A percentile compares a stretch with the other conserved stretches of the same genome.
Evolutionary conservation across 805 yeast species (phyloP).

Genomic region (Ogataea pignaliae): DNA sequence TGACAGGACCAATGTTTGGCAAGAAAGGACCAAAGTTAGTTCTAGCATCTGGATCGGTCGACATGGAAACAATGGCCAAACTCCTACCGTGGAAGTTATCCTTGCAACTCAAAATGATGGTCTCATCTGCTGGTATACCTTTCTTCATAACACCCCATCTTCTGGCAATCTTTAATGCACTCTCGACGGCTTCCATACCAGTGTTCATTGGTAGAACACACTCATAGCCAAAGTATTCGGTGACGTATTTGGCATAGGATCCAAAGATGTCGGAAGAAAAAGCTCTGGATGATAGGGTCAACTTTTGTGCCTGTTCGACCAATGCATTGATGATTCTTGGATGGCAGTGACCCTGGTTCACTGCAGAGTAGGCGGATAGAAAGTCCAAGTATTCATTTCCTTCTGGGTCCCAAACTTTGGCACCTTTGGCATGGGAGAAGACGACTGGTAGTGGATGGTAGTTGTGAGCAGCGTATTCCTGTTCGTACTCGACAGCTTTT

Average conservation of each 20-base stretch:
- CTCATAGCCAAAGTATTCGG: slow-evolving; percentile 87
- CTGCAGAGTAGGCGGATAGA: slow-evolving; percentile 93
- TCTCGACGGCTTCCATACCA: slow-evolving; percentile 98
- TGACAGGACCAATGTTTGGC: slow-evolving; percentile 74
- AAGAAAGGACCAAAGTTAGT: slow-evolving; percentile 87
- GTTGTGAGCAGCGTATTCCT: slow-evolving; percentile 88
- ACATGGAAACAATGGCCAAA: slow-evolving; percentile 90
- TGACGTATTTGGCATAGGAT: slow-evolving; percentile 76
- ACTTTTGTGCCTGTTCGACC: slow-evolving; percentile 75
- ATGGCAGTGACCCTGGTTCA: slow-evolving; percentile 97
- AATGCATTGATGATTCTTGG: slow-evolving; percentile 86
- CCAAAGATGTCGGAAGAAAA: slow-evolving; percentile 89
- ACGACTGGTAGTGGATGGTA: slow-evolving; percentile 97
- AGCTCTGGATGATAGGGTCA: slow-evolving; percentile 89
- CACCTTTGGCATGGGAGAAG: slow-evolving; percentile 80
- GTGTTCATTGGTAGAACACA: slow-evolving; percentile 97
- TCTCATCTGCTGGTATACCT: slow-evolving; percentile 77
- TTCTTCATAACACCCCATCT: slow-evolving; percentile 94
- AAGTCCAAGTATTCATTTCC: slow-evolving; percentile 92
- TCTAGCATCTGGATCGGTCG: slow-evolving; percentile 92
- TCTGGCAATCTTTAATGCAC: slow-evolving; percentile 89
- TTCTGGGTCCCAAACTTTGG: slow-evolving; percentile 97
- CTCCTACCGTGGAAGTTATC: slow-evolving; percentile 97
- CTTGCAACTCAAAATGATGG: slow-evolving; percentile 80
- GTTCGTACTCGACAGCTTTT: slow-evolving; percentile 64